These are phyloP conservation scores for Pichia manshurica DNA, from an alignment of 805 yeast species.

Conservation along the genomic window DNA sequence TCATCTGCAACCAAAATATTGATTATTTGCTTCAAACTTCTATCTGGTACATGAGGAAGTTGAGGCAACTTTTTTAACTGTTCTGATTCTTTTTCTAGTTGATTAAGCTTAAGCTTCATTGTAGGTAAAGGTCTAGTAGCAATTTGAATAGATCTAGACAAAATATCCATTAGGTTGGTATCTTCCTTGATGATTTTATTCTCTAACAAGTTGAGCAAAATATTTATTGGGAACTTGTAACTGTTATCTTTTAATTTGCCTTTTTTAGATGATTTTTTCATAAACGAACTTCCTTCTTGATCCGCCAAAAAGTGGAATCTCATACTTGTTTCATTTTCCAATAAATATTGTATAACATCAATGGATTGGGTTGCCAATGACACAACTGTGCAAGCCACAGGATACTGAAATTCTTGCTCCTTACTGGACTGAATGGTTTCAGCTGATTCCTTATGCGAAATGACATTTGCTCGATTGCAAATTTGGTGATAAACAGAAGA, in stretches of 20 bases:
- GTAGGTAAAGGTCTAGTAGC: slow-evolving; percentile 67
- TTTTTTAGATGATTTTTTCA: slow-evolving; percentile 34
- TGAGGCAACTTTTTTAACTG: slow-evolving; percentile 27
- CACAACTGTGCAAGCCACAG: slow-evolving; percentile 60
- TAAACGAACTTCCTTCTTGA: slow-evolving; percentile 51
- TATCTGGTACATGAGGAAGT: slow-evolving; percentile 60
- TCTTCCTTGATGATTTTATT: slow-evolving; percentile 64
- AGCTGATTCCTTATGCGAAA: not conserved
- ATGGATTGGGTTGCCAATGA: slow-evolving; percentile 71
- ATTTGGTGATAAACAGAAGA: slow-evolving; percentile 58
- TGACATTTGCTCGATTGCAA: slow-evolving; percentile 40
- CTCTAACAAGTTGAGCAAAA: slow-evolving; percentile 56
- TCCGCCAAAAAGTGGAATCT: slow-evolving; percentile 74
- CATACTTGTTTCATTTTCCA: slow-evolving; percentile 61
- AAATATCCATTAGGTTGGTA: slow-evolving; percentile 65
- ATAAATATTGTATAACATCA: slow-evolving; percentile 64
- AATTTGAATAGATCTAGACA: slow-evolving; percentile 69
- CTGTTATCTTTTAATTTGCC: slow-evolving; percentile 36
- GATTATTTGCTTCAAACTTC: slow-evolving; percentile 56
- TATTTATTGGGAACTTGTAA: slow-evolving; percentile 66
- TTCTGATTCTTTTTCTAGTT: slow-evolving; percentile 22
- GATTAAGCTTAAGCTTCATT: slow-evolving; percentile 37
- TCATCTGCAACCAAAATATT: slow-evolving; percentile 72
- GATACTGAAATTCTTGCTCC: slow-evolving; percentile 26
- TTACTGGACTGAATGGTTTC: not conserved